Evolutionary conservation across 257 asterid genomes (phyloP), one percentile per base, ranked within the genome.

Genomic region (Schizonepeta tenuifolia): DNA sequence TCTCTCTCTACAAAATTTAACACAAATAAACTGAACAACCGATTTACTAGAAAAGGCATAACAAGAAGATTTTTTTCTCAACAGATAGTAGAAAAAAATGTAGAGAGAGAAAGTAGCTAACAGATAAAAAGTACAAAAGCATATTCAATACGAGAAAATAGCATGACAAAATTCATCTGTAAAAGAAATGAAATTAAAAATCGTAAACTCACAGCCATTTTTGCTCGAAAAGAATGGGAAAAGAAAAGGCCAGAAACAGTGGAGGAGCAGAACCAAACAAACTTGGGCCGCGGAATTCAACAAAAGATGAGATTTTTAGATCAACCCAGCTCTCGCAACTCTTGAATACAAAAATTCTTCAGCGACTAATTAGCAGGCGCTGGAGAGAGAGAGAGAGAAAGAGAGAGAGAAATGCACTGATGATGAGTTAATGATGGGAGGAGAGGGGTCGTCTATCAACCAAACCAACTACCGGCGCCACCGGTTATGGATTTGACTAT

Each of bases 161-260:
- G 44, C 41, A 55, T 26, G 63, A 2, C 1, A 13, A 22, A 35
- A 36, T 38, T 21, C 14, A 41, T 41, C 18, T 13, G 20, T 3
- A 6, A 22, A 63, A 43, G n/a, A n/a, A 21, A 6, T 36, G 28
- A 38, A 43, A 49, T 1, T 24, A 17, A 60, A 21, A 60, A 12
- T 1, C 36, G 21, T 7, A 3, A 46, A 75, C 89, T 80, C 80
- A 85, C 89, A 54, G 86, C 81, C 89, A 85, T 84, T 65, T 79
- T 54, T 4, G 50, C 46, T 73, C 75, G 22, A 9, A 31, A 13
- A 57, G 15, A 17, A 6, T 3, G 9, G 11, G 11, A 24, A 56
- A 59, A 33, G 46, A 22, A 43, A 33, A 71, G 4, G 49, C 78
- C 72, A 64, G 77, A 67, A 51, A 65, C 74, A 22, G 47, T 21